Base-by-base conservation (phyloP, 345 rosid genomes). In the Balakata baccata region DNA sequence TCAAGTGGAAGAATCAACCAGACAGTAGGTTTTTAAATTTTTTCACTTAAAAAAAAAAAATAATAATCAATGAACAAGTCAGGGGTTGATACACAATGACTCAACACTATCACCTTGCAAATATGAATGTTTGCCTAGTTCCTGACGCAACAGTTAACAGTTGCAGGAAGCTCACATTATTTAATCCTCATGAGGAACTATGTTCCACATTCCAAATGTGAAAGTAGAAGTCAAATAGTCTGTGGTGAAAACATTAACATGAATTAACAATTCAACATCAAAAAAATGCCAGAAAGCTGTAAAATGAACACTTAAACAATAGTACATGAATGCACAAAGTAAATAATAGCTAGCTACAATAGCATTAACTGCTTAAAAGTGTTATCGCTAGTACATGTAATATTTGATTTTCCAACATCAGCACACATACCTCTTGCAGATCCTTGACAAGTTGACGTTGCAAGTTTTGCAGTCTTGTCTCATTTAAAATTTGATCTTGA, bases 401-500 rank as follows among this genome's bases (percentile, higher is more conserved):
- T 23, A 75, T 62, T 29, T 69, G 13, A 62, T 37, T 51, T 57
- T 47, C 50, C 59, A 29, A 47, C 20, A 77, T 74, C 34, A 63
- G 20, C 47, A 73, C 68, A 69, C 77, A 79, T 84, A 94, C 99
- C 95, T 94, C 94, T 54, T 76, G 94, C 38, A 94, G 87, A 87
- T 88, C 90, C 82, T 86, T 92, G 45, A 94, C 98, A 73, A 94
- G 99, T 65, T 89, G 90, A 6, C 90, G 93, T 72, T 94, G 98
- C 83, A 94, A 77, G 76, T 88, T 92, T 75, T 90, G 97, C 83
- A 94, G 83, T 72, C 98, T 92, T 18, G 98, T 94, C 87, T 94
- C 98, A 47, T 94, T 92, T 71, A 94, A 80, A 54, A 94, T 94
- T 84, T 92, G 94, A 84, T 92, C 98, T 79, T 94, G 98, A 37